phyloP scores from a whole-genome alignment of 305 asterid species.

The Fraxinus floribunda region DNA sequence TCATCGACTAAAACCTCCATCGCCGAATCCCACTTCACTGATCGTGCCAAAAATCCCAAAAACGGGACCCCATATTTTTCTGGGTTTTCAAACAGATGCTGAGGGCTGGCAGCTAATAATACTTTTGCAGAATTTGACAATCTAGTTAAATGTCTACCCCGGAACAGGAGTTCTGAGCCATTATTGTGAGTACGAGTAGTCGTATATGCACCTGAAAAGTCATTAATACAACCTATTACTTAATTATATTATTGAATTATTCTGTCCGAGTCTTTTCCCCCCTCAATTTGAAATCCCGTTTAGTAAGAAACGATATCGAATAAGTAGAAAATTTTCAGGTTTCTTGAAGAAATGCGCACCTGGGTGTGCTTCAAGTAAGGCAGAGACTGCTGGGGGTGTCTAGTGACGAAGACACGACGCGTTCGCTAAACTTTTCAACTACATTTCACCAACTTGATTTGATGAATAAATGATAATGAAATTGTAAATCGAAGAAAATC shows the following conservation, averaged over 20 bases:
- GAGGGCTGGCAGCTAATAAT: constrained; percentile 47
- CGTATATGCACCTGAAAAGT: constrained; percentile 81
- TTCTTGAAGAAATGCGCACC: too few species aligned
- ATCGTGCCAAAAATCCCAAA: constrained; percentile 29
- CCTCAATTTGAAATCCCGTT: background rate
- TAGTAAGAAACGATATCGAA: too few species aligned
- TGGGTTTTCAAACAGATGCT: constrained; percentile 41
- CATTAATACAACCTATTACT: background rate
- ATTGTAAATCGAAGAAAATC: too few species aligned
- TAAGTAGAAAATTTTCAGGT: too few species aligned
- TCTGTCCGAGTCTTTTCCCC: background rate
- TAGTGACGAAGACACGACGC: too few species aligned
- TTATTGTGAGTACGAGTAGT: constrained; percentile 80
- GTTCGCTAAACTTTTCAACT: too few species aligned
- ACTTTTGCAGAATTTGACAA: constrained; percentile 63
- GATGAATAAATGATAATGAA: too few species aligned
- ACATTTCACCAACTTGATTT: too few species aligned
- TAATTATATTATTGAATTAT: too few species aligned
- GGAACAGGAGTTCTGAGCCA: constrained; percentile 63
- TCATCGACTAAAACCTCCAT: constrained; percentile 54
- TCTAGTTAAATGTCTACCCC: constrained; percentile 74
- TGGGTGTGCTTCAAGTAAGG: too few species aligned
- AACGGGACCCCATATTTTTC: constrained; percentile 15
- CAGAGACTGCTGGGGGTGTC: too few species aligned
- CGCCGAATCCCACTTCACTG: constrained; percentile 49